Evolutionary conservation across 2,329 filamentous ascomycete species (phyloP).

Genomic region (Calonectria naviculata): DNA sequence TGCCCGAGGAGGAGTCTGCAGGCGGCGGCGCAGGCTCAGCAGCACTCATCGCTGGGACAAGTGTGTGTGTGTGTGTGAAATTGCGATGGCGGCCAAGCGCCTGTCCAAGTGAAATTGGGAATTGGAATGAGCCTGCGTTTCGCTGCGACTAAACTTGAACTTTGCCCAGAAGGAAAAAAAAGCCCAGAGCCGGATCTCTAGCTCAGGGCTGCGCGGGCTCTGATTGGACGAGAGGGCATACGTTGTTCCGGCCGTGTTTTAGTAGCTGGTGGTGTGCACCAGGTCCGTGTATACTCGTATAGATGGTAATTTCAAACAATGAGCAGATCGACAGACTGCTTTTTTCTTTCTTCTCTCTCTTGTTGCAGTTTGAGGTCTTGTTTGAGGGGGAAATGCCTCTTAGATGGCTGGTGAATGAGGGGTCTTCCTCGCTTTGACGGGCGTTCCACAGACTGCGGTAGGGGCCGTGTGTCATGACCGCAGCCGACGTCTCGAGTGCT

Average conservation of each 20-base stretch:
- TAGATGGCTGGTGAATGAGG: neutral
- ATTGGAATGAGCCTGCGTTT: slow-evolving; percentile 17
- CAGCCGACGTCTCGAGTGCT: slow-evolving; percentile 33
- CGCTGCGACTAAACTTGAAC: slow-evolving; percentile 19
- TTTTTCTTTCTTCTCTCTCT: neutral
- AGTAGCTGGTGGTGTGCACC: slow-evolving; percentile 9
- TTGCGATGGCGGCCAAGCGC: slow-evolving; percentile 32
- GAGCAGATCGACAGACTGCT: neutral
- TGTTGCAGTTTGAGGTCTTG: slow-evolving; percentile 1
- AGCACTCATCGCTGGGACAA: slow-evolving; percentile 39
- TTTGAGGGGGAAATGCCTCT: neutral
- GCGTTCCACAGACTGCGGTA: neutral
- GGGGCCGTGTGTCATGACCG: slow-evolving; percentile 21
- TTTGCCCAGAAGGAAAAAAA: slow-evolving; percentile 31
- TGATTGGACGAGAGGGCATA: slow-evolving; percentile 40
- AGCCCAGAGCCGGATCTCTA: slow-evolving; percentile 22
- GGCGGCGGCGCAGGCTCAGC: slow-evolving; percentile 24
- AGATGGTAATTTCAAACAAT: neutral
- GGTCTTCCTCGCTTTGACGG: slow-evolving; percentile 6
- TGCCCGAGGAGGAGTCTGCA: slow-evolving; percentile 18
- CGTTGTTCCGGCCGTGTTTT: slow-evolving; percentile 36
- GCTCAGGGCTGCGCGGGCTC: neutral
- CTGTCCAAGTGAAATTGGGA: slow-evolving; percentile 31
- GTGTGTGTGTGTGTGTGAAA: slow-evolving; percentile 14
- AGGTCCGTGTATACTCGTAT: neutral